Evolutionary conservation across 2,329 filamentous ascomycete genomes (phyloP).

Genomic region (Colletotrichum coccodes): DNA sequence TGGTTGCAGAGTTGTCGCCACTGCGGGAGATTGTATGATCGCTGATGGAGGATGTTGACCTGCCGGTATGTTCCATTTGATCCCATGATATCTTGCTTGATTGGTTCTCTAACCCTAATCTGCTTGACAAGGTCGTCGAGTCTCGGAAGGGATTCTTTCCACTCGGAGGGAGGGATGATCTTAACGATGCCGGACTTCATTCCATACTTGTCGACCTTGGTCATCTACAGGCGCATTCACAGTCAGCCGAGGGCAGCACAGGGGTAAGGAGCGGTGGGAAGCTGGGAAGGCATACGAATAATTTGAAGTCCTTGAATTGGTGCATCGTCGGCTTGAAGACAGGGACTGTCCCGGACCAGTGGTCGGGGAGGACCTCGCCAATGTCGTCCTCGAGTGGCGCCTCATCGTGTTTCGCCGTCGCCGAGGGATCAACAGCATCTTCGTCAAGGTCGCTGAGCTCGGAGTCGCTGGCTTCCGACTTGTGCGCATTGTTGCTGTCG

Average conservation of each 20-base stretch:
- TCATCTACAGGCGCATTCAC: slow-evolving; percentile 60
- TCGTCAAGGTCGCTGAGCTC: slow-evolving; percentile 75
- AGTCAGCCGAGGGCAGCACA: slow-evolving; percentile 39
- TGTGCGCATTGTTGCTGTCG: slow-evolving; percentile 69
- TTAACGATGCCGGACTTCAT: slow-evolving; percentile 99
- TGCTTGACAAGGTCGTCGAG: slow-evolving; percentile 90
- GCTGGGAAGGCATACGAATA: slow-evolving; percentile 71
- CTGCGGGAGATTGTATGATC: slow-evolving; percentile 95
- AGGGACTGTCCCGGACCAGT: slow-evolving; percentile 91
- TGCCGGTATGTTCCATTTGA: slow-evolving; percentile 96
- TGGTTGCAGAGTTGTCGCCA: slow-evolving; percentile 95
- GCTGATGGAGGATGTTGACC: slow-evolving; percentile 94
- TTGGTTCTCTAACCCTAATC: slow-evolving; percentile 94
- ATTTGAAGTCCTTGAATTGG: slow-evolving; percentile 93
- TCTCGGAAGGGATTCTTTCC: slow-evolving; percentile 82
- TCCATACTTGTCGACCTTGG: slow-evolving; percentile 90
- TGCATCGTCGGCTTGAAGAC: slow-evolving; percentile 96
- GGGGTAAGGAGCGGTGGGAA: neutral
- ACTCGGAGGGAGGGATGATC: slow-evolving; percentile 92
- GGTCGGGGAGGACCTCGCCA: slow-evolving; percentile 83
- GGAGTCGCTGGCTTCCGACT: slow-evolving; percentile 70
- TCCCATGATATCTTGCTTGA: slow-evolving; percentile 98
- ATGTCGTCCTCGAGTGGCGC: slow-evolving; percentile 60
- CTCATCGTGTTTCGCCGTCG: slow-evolving; percentile 36
- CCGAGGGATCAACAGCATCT: slow-evolving; percentile 48